phyloP scores from a whole-genome alignment of 345 rosid genomes.

The Linum usitatissimum region DNA sequence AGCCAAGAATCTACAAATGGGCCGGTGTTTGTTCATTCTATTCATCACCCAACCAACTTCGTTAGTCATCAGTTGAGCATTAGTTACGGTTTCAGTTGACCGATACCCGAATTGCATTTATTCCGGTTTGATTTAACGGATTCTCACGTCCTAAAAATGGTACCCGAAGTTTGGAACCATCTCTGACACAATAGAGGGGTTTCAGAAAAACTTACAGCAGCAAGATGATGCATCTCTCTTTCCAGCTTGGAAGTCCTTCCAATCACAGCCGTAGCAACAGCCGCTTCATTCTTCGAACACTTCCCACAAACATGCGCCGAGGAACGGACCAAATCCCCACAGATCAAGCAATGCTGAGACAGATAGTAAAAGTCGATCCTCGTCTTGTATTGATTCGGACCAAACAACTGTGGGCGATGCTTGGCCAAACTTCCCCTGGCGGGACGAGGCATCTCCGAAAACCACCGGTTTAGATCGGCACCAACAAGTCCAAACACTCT shows the following conservation, averaged over 20 bases:
- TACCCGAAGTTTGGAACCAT: too few relatives aligned
- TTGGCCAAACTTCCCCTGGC: conserved; percentile 52
- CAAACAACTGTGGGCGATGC: conserved; percentile 22
- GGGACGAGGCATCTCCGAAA: conserved; percentile 79
- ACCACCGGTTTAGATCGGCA: conserved; percentile 74
- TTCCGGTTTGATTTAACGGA: too few relatives aligned
- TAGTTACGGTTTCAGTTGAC: too few relatives aligned
- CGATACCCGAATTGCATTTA: too few relatives aligned
- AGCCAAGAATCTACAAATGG: too few relatives aligned
- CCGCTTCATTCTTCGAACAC: conserved; percentile 44
- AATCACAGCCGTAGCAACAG: conserved; percentile 42
- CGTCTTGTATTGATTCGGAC: conserved; percentile 39
- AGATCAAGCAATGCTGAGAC: conserved; percentile 75
- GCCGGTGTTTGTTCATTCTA: too few relatives aligned
- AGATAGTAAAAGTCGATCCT: conserved; percentile 83
- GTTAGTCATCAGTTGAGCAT: too few relatives aligned
- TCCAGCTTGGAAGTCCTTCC: conserved; percentile 82
- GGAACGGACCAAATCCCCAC: conserved; percentile 75
- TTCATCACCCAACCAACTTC: too few relatives aligned
- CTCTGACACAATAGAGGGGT: neutral
- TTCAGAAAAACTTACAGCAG: conserved; percentile 39
- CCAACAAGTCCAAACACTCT: conserved; percentile 84
- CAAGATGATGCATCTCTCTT: conserved; percentile 81
- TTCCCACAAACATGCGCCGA: conserved; percentile 53
- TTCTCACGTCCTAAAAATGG: too few relatives aligned